Evolutionary conservation across 257 asterid genomes (phyloP), one percentile per base, ranked within the genome.

Genomic region (Jacaranda mimosifolia): DNA sequence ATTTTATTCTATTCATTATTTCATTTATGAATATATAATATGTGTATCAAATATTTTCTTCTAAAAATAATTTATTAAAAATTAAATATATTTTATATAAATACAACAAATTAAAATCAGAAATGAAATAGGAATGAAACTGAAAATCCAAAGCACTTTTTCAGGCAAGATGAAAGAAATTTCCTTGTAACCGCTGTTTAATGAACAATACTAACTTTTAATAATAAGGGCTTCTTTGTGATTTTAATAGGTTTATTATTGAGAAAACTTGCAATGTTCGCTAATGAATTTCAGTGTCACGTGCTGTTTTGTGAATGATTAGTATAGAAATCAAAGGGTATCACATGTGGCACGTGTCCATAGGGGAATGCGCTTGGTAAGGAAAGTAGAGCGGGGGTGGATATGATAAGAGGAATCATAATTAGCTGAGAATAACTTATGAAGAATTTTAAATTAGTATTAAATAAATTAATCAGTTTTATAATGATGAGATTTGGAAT

Each of bases 261-360:
- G 15, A 69, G 73, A 19, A 7, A 18, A 68, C 15, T 46, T 12
- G 46, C 17, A 48, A 40, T 59, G 63, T 55, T 40, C 40, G 39
- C 40, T 56, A 57, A 57, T 56, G 18, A 77, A 26, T 58, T 45
- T 21, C 65, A 57, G 51, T 14, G 26, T 38, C 79, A 66, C 79
- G 76, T 66, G 79, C 66, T 57, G 71, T 48, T 76, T 11, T 45
- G 18, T 60, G 77, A 62, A 38, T 56, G 8, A 64, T 76, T 64
- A 81, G 71, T 60, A 59, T 26, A 74, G 32, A 65, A 72, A 79
- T 32, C 35, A 18, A 68, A 67, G 42, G 62, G 11, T 55, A 18
- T 56, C 59, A 57, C 69, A 73, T 70, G 74, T 65, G 76, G 68
- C 79, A 72, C 82, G 85, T 81, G 85, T 81, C 63, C 68, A 53